phyloP scores from a whole-genome alignment of 208 protist genomes.

The Crithidia brevicula region DNA sequence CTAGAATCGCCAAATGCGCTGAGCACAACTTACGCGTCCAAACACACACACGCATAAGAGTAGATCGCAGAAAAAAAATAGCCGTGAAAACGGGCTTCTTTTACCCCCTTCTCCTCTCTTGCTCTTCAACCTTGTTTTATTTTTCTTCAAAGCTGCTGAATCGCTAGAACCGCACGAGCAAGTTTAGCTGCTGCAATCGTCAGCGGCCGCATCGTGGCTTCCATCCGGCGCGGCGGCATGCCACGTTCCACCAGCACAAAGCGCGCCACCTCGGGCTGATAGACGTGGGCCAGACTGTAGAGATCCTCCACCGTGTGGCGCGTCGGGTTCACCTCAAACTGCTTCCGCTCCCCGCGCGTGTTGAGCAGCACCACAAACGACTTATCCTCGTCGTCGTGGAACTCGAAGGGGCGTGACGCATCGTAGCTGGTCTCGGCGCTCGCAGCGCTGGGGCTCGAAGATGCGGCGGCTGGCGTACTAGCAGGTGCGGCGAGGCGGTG shows the following conservation, averaged over 20 bases:
- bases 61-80: no score
- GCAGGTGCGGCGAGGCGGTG: slow-evolving; percentile 40
- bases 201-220: slow-evolving; percentile 29
- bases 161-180: slow-evolving; percentile 58
- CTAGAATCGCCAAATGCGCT: no score
- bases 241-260: slow-evolving; percentile 73
- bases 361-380: slow-evolving; percentile 70
- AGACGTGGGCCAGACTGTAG: slow-evolving; percentile 55
- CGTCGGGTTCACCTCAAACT: slow-evolving; percentile 74
- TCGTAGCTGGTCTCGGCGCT: slow-evolving; percentile 17
- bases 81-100: no score
- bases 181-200: slow-evolving; percentile 73
- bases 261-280: slow-evolving; percentile 37
- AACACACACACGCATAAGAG: no score
- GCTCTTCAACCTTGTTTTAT: no score
- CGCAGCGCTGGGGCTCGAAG: background rate
- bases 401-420: slow-evolving; percentile 27
- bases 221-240: slow-evolving; percentile 65
- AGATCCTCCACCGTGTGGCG: slow-evolving; percentile 81
- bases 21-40: no score
- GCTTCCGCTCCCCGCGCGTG: slow-evolving; percentile 54
- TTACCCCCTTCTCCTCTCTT: no score
- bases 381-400: slow-evolving; percentile 48
- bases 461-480: slow-evolving; percentile 4
- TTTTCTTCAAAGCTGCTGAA: slow-evolving; percentile 42